Base-by-base conservation (phyloP, 148 eudicot genomes). In the Silene conica region DNA sequence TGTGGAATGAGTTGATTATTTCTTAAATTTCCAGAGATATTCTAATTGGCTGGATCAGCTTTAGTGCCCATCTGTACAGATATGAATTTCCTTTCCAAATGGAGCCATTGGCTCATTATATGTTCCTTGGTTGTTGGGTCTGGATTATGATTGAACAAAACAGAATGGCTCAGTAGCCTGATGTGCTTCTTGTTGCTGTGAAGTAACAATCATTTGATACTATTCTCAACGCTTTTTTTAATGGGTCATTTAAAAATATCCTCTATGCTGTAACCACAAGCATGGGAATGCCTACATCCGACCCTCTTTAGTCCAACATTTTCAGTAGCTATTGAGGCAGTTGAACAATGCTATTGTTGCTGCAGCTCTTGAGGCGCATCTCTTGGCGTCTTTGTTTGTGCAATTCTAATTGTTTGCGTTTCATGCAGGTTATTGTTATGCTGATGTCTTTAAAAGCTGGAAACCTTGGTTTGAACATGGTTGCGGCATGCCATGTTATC, bases 401-500 rank as follows among this genome's bases (percentile, higher is more conserved):
- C 10, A 16, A 15, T 28, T 52, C 31, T 65, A 12, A 46, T 57
- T 77, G 66, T 57, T 8, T 25, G 34, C 54, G 60, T 65, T 72
- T 14, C 9, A 75, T 86, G 82, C 83, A 96, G 99, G 96, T 96
- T 72, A 85, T 84, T 72, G 96, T 89, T 59, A 96, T 96, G 96
- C 67, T 96, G 83, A 96, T 96, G 99, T 96, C 99, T 59, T 78
- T 96, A 15, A 96, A 96, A 84, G 99, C 99, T 19, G 99, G 99
- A 67, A 96, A 96, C 78, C 96, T 96, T 59, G 99, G 99, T 58
- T 87, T 96, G 74, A 96, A 96, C 79, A 96, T 96, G 99, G 96
- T 96, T 72, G 96, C 97, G 62, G 99, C 99, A 74, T 90, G 87
- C 77, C 94, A 90, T 77, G 99, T 96, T 38, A 90, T 96, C 67